A percentile compares a stretch with the other conserved stretches of the same genome.
Conservation (phyloP, 2,329 filamentous ascomycete species). For the Bipolaris zeicola region DNA sequence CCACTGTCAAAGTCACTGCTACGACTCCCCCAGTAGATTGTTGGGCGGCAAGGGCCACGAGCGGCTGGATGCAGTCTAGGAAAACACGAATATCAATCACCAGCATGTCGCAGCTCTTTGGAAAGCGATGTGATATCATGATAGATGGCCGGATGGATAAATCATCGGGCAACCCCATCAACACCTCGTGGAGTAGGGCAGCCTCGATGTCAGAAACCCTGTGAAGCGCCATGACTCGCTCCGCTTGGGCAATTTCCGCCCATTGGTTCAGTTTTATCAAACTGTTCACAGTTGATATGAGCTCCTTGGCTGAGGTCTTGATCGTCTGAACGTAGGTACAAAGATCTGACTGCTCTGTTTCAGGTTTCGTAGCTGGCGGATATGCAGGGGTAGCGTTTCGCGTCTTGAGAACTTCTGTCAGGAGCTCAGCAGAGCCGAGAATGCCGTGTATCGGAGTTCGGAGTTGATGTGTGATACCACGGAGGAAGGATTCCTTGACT, state of each 20-base stretch:
- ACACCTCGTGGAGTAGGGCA: slow-evolving; percentile 39
- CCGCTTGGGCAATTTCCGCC: slow-evolving; percentile 41
- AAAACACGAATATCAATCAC: slow-evolving; percentile 49
- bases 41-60: slow-evolving; percentile 53
- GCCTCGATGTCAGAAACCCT: slow-evolving; percentile 42
- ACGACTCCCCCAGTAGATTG: slow-evolving; percentile 49
- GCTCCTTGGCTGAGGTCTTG: slow-evolving; percentile 49
- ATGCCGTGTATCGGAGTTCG: slow-evolving; percentile 58
- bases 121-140: slow-evolving; percentile 42
- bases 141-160: slow-evolving; percentile 36
- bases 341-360: slow-evolving; percentile 26
- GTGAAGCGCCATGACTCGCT: slow-evolving; percentile 30
- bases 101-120: slow-evolving; percentile 38
- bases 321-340: slow-evolving; percentile 46
- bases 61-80: slow-evolving; percentile 51
- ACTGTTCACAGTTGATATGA: slow-evolving; percentile 54
- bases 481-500: slow-evolving; percentile 54
- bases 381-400: slow-evolving; percentile 23
- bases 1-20: slow-evolving; percentile 41
- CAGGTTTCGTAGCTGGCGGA: slow-evolving; percentile 17
- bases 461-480: slow-evolving; percentile 56
- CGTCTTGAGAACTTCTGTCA: slow-evolving; percentile 50
- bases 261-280: slow-evolving; percentile 53
- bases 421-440: slow-evolving; percentile 50
- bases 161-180: slow-evolving; percentile 37